Conservation (phyloP, 768 basidiomycete genomes). For the Mycena rebaudengoi region DNA sequence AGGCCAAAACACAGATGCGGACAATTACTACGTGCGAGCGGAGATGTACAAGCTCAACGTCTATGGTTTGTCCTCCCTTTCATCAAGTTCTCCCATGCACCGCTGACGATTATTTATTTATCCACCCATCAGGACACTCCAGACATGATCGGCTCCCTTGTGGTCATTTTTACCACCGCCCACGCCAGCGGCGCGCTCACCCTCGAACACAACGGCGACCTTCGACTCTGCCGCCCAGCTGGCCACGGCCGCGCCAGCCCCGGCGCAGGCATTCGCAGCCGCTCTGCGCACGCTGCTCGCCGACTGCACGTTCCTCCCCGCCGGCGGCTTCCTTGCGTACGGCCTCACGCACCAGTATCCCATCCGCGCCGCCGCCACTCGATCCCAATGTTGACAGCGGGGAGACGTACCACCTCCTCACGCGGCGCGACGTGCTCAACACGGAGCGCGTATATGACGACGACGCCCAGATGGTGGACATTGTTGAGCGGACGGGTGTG, state of each 20-base stretch:
- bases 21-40: constrained; percentile 29
- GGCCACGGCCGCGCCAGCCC: not conserved
- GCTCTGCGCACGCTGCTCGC: not conserved
- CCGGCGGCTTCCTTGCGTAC: not conserved
- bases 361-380: not conserved
- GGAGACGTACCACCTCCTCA: not conserved
- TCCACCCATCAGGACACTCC: constrained; percentile 54
- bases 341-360: constrained; percentile 16
- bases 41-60: constrained; percentile 59
- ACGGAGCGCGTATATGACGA: not conserved
- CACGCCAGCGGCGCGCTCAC: constrained; percentile 49
- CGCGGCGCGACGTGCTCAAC: not conserved
- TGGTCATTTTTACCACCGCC: constrained; percentile 49
- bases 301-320: not conserved
- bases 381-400: no score
- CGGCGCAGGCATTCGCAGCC: not conserved
- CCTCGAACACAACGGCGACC: constrained; percentile 35
- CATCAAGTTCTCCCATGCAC: not conserved
- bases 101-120: not conserved
- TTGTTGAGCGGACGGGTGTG: not conserved
- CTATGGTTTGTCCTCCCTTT: constrained; percentile 40
- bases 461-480: not conserved
- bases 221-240: constrained; percentile 41
- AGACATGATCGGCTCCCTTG: constrained; percentile 58
- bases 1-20: not conserved